Conservation (phyloP, 257 asterid species). For the Solanum etuberosum region DNA sequence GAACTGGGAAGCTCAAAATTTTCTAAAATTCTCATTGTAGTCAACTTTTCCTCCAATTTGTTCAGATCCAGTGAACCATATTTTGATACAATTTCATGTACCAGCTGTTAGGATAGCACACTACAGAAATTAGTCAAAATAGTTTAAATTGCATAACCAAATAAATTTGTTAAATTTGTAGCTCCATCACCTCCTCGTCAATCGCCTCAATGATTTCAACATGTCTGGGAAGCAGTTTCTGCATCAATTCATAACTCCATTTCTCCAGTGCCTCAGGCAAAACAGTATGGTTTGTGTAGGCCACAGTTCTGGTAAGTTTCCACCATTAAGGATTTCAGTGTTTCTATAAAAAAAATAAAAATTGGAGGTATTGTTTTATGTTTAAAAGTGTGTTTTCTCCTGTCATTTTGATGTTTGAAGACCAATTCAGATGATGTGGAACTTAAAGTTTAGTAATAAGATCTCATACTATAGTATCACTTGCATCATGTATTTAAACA, state of each 20-base stretch:
- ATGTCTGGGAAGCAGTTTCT: constrained; percentile 76
- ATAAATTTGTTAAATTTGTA: not conserved
- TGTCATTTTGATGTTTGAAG: not conserved
- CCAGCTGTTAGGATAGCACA: constrained; percentile 38
- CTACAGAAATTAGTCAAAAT: constrained; percentile 9
- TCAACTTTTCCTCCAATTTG: constrained; percentile 44
- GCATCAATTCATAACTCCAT: constrained; percentile 78
- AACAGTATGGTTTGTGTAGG: constrained; percentile 86
- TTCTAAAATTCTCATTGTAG: constrained; percentile 64
- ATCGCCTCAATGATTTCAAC: constrained; percentile 73
- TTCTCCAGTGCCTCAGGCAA: constrained; percentile 90
- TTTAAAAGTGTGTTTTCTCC: not conserved
- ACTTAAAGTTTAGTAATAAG: not conserved
- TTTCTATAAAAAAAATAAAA: not conserved
- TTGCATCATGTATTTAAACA: not conserved
- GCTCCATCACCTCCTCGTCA: constrained; percentile 56
- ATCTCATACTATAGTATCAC: not conserved
- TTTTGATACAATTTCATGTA: constrained; percentile 48
- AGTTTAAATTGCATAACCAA: constrained; percentile 1
- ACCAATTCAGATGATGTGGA: not conserved
- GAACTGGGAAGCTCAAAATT: constrained; percentile 63
- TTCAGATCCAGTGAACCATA: constrained; percentile 47
- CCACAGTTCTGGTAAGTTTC: constrained; percentile 60
- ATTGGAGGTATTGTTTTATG: not conserved
- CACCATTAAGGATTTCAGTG: constrained; percentile 10